A percentile compares a stretch with the other conserved stretches of the same genome.
These are phyloP conservation scores for Paxillus rubicundulus DNA, from an alignment of 768 basidiomycete genomes.

Conservation along the genomic window DNA sequence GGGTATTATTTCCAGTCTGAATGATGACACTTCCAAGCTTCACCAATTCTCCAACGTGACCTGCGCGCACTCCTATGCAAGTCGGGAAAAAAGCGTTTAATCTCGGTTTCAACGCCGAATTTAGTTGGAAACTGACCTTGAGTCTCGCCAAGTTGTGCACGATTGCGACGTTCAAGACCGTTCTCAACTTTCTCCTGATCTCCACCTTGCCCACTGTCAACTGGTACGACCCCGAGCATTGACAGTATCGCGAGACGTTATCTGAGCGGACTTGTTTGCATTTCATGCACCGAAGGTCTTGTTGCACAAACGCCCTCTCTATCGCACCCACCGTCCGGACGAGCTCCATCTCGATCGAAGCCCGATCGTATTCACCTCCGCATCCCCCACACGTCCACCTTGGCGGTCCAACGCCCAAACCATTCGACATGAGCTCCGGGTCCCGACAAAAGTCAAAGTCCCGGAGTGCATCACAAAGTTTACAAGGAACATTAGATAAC, in stretches of 20 bases:
- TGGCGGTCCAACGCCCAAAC: slow-evolving; percentile 43
- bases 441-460: slow-evolving; percentile 98
- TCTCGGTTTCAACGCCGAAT: not conserved
- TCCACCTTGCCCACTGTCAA: slow-evolving; percentile 74
- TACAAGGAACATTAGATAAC: slow-evolving; percentile 83
- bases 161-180: slow-evolving; percentile 79
- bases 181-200: slow-evolving; percentile 65
- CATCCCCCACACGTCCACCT: slow-evolving; percentile 75
- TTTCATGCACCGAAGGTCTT: slow-evolving; percentile 85
- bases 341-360: slow-evolving; percentile 81
- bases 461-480: slow-evolving; percentile 76
- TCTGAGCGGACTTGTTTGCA: slow-evolving; percentile 91
- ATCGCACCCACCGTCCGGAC: slow-evolving; percentile 71
- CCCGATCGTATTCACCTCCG: slow-evolving; percentile 84
- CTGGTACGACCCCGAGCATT: slow-evolving; percentile 84
- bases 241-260: slow-evolving; percentile 80
- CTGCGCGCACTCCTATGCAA: slow-evolving; percentile 40
- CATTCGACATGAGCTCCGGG: slow-evolving; percentile 68
- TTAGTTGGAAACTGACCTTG: slow-evolving; percentile 46
- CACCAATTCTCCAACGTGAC: slow-evolving; percentile 38
- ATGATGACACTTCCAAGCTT: slow-evolving; percentile 2
- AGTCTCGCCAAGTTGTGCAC: slow-evolving; percentile 67
- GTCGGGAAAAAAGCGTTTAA: not conserved
- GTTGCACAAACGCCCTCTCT: slow-evolving; percentile 76
- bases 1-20: not conserved